Conservation (phyloP, 2,329 filamentous ascomycete species). For the Sclerotiophoma versabilis region DNA sequence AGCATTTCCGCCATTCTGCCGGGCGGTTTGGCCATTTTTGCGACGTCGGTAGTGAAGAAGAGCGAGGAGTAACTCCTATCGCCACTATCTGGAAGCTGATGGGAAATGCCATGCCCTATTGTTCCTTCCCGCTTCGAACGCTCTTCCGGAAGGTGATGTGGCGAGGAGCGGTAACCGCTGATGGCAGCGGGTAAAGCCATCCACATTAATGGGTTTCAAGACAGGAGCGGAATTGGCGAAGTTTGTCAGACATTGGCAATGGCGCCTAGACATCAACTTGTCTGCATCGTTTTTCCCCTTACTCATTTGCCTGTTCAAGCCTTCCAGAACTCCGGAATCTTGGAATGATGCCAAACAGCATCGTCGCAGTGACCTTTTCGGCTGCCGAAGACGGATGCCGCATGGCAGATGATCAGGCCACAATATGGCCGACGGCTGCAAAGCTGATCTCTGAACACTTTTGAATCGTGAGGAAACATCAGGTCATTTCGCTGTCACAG, state of each 20-base stretch:
- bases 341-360: constrained; percentile 19
- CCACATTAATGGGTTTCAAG: neutral
- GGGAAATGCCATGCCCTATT: neutral
- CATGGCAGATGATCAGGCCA: constrained; percentile 28
- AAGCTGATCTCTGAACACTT: neutral
- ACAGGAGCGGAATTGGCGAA: constrained; percentile 6
- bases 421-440: constrained; percentile 8
- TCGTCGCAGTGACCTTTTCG: constrained; percentile 10
- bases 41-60: neutral
- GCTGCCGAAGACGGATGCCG: constrained; percentile 28
- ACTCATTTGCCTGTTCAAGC: constrained; percentile 17
- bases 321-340: constrained; percentile 18
- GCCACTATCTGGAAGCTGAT: constrained; percentile 9
- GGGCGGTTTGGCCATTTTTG: constrained; percentile 7
- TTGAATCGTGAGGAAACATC: constrained; percentile 19
- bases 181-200: neutral
- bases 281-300: constrained; percentile 8
- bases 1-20: constrained; percentile 13
- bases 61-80: neutral
- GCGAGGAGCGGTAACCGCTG: neutral
- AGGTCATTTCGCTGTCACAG: constrained; percentile 19
- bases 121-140: constrained; percentile 7
- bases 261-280: constrained; percentile 3
- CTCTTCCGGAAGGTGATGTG: constrained; percentile 3
- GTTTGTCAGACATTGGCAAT: neutral